These are phyloP conservation scores for Mallotus japonicus DNA, from an alignment of 441 rosid genomes.

Conservation along the genomic window DNA sequence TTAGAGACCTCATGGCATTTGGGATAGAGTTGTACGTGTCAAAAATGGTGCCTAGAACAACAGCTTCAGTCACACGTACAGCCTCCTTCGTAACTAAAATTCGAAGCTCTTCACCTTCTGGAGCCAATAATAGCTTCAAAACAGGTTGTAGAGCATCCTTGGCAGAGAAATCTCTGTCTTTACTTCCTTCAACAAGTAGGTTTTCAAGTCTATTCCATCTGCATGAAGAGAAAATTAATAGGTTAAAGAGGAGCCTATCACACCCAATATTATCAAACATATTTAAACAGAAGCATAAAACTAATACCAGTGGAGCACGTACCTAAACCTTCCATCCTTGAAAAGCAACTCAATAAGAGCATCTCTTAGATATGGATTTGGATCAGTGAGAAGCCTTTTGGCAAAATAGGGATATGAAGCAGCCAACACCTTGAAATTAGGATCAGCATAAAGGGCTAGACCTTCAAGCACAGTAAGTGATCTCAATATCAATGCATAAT, in stretches of 20 bases:
- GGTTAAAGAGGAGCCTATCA: background rate
- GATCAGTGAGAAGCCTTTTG: constrained; percentile 97
- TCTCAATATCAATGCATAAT: constrained; percentile 88
- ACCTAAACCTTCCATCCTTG: constrained; percentile 92
- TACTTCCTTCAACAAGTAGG: constrained; percentile 84
- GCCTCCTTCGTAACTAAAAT: constrained; percentile 82
- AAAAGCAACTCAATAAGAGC: constrained; percentile 94
- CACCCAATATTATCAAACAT: constrained; percentile 4
- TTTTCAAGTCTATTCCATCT: constrained; percentile 98
- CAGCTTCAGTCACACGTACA: constrained; percentile 74
- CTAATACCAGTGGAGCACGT: constrained; percentile 25
- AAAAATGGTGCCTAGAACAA: constrained; percentile 52
- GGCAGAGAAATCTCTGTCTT: constrained; percentile 88
- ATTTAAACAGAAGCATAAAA: constrained; percentile 4
- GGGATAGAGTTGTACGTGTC: constrained; percentile 79
- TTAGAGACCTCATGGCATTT: constrained; percentile 44
- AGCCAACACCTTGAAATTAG: constrained; percentile 92
- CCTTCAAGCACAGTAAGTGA: constrained; percentile 99
- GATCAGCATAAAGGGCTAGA: constrained; percentile 89
- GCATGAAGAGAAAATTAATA: constrained; percentile 25
- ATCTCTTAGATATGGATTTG: constrained; percentile 94
- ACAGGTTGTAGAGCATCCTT: constrained; percentile 92
- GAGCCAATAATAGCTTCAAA: constrained; percentile 64
- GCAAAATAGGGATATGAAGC: constrained; percentile 99
- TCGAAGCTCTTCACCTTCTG: constrained; percentile 82